Base-by-base conservation (phyloP, 176 grass and related monocot species). In the Carex littledalei region DNA sequence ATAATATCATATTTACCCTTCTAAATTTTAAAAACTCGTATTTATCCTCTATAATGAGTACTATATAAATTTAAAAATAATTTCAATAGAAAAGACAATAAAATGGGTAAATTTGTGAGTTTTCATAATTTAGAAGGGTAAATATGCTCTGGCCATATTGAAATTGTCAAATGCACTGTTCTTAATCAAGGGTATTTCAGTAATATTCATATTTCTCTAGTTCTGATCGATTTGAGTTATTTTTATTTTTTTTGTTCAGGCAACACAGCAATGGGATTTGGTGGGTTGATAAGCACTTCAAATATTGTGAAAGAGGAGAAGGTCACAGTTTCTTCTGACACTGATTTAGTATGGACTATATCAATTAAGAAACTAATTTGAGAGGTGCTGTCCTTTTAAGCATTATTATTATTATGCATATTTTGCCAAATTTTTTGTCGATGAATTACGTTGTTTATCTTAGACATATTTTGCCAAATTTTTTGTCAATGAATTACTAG, bases 341-440 rank as follows among this genome's bases (percentile, higher is more conserved):
- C 89, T 87, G 93, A 99, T 89, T 86, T 99, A 85, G 74, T 99
- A n/a, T 99, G 96, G 93, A 99, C 96, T 34, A 95, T 89, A 91
- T 98, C 93, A 1, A 86, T 98, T 21, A 86, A 76, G 58, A 86
- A 91, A 18, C 54, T 52, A 22, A 67, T 73, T 91, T 12, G 74
- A 78, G 52, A 29, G 56, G 45, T 5, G 5, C 12, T 0, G 1
- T 57, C n/a, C 56, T 32, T 56, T 78, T 6, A 55, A 57, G 21
- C 52, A 26, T 26, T 26, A 26, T 26, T 26, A 26, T 26, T 26
- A 26, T 26, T 26, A 26, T 26, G 26, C 26, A 26, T 26, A 26
- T 53, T 56, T 77, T 56, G 50, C 53, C 47, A 56, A 78, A 8
- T 56, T 57, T 57, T 53, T 78, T 78, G 74, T 78, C 5, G 0